These are phyloP conservation scores for Exserohilum rostratum DNA, from an alignment of 2,329 filamentous ascomycete genomes.

Conservation along the genomic window DNA sequence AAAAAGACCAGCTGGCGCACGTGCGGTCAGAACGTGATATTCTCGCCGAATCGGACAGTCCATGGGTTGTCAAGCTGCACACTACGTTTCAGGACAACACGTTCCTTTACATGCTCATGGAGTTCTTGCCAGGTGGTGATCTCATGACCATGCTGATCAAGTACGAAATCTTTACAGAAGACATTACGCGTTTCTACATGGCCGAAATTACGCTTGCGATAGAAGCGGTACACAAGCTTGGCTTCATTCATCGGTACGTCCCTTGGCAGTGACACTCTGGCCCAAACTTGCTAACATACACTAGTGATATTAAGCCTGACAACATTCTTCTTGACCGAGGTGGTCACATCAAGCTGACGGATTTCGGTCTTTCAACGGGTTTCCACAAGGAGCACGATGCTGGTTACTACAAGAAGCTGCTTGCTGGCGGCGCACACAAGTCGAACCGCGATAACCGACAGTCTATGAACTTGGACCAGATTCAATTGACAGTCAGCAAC, in stretches of 20 bases:
- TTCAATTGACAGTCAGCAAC: slow-evolving; percentile 97
- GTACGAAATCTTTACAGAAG: slow-evolving; percentile 98
- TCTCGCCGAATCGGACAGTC: slow-evolving; percentile 97
- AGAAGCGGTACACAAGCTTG: slow-evolving; percentile 95
- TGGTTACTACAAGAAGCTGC: slow-evolving; percentile 95
- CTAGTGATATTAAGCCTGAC: slow-evolving; percentile 97
- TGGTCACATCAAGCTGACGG: slow-evolving; percentile 96
- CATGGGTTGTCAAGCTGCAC: slow-evolving; percentile 98
- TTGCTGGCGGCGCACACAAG: slow-evolving; percentile 68
- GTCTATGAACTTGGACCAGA: slow-evolving; percentile 95
- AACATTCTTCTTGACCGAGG: slow-evolving; percentile 96
- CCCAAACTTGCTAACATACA: slow-evolving; percentile 29
- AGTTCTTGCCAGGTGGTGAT: slow-evolving; percentile 97
- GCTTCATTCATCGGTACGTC: slow-evolving; percentile 93
- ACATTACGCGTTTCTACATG: slow-evolving; percentile 99
- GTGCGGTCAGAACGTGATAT: slow-evolving; percentile 98
- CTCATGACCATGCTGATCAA: slow-evolving; percentile 99
- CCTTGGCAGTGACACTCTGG: background rate
- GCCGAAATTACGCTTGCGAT: slow-evolving; percentile 98
- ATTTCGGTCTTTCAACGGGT: slow-evolving; percentile 96
- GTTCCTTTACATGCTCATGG: slow-evolving; percentile 99
- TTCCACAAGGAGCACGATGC: slow-evolving; percentile 99
- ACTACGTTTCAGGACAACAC: slow-evolving; percentile 97
- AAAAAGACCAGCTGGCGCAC: slow-evolving; percentile 97
- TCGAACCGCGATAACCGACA: slow-evolving; percentile 71